Evolutionary conservation across 129 eudicot species (phyloP).

Genomic region (Smallanthus sonchifolius): DNA sequence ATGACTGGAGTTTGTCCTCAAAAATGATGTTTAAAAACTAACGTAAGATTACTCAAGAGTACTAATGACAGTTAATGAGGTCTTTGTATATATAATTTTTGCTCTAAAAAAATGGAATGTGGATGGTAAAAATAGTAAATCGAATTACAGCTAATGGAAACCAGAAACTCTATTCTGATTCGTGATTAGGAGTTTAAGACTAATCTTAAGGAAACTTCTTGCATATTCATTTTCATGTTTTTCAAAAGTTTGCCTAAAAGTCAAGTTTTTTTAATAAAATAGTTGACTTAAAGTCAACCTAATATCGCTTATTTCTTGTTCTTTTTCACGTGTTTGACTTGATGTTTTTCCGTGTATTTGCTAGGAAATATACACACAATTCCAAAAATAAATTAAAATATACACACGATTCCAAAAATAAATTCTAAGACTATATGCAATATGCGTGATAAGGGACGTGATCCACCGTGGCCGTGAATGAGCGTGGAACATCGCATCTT

Average conservation of each 20-base stretch:
- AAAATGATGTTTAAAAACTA: no score
- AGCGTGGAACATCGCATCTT: no score
- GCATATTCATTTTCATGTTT: background rate
- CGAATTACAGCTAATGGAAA: background rate
- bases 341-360: background rate
- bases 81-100: no score
- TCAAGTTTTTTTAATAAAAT: background rate
- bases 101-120: no score
- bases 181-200: background rate
- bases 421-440: no score
- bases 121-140: no score
- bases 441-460: no score
- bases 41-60: no score
- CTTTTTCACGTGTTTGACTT: background rate
- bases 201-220: background rate
- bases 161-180: background rate
- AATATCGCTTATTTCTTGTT: background rate
- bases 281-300: background rate
- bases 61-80: no score
- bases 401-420: no score
- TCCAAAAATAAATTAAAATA: background rate
- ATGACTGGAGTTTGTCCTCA: no score
- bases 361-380: background rate
- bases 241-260: background rate
- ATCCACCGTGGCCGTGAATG: no score